A percentile compares a stretch with the other conserved stretches of the same genome.
phyloP scores from a whole-genome alignment of 495 filamentous ascomycete species.

The Penicillium alfredii region DNA sequence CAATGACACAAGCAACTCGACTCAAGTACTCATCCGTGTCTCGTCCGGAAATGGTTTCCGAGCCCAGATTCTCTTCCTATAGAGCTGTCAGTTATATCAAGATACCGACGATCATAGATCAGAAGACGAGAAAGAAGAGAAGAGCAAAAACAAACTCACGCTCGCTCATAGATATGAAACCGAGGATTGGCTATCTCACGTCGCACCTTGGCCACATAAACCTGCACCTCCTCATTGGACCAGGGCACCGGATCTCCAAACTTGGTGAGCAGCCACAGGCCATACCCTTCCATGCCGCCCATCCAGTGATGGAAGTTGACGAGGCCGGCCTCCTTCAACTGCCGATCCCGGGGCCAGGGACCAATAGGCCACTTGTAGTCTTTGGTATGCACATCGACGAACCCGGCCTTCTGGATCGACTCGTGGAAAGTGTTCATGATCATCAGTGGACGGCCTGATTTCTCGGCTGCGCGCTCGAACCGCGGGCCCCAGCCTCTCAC shows the following conservation, averaged over 20 bases:
- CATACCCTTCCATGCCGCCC: conserved; percentile 16
- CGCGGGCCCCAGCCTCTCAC: conserved; percentile 13
- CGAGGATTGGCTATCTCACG: conserved; percentile 6
- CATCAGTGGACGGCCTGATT: conserved; percentile 1
- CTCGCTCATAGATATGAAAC: conserved; percentile 7
- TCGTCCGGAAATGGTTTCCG: background rate
- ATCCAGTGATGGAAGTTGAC: conserved; percentile 10
- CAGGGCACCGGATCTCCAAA: background rate
- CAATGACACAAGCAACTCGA: too few species aligned
- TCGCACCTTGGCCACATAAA: conserved; percentile 9
- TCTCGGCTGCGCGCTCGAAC: conserved; percentile 5
- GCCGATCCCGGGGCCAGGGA: conserved; percentile 13
- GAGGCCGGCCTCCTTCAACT: conserved; percentile 10
- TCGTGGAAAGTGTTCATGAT: conserved; percentile 8
- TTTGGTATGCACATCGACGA: conserved; percentile 19
- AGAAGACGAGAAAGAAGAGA: too few species aligned
- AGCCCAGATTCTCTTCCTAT: background rate
- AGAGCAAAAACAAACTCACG: background rate
- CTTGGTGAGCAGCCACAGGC: conserved; percentile 6
- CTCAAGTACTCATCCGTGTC: too few species aligned
- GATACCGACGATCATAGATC: too few species aligned
- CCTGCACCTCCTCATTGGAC: conserved; percentile 5
- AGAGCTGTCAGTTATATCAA: background rate
- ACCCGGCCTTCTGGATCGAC: conserved; percentile 25
- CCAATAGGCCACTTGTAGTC: conserved; percentile 13